Percentiles rank a stretch among this genome's conserved stretches.
phyloP scores from a whole-genome alignment of 352 stramenopile genomes.

The Blastocystis hominis region DNA sequence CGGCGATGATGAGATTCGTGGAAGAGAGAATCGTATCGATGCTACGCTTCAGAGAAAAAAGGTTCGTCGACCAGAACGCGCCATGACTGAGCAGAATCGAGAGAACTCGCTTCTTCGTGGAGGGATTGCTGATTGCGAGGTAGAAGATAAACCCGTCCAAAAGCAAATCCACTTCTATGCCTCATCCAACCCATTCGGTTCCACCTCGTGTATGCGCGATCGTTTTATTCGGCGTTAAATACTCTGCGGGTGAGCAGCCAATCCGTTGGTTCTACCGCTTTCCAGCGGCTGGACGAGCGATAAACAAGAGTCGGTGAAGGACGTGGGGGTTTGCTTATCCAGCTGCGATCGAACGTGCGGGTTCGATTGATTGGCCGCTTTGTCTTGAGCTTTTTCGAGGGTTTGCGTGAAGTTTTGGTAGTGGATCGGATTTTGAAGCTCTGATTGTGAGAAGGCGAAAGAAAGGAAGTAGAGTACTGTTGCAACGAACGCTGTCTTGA shows the following conservation, averaged over 20 bases:
- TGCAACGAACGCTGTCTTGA: not conserved
- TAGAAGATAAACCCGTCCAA: conserved; percentile 40
- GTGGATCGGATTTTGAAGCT: conserved; percentile 11
- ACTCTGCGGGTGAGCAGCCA: not conserved
- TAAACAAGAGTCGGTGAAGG: not conserved
- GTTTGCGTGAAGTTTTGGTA: conserved; percentile 34
- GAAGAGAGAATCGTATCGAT: not conserved
- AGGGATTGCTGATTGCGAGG: not conserved
- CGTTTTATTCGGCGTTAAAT: conserved; percentile 45
- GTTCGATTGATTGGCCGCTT: not conserved
- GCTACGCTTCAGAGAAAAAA: not conserved
- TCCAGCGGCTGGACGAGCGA: conserved; percentile 23
- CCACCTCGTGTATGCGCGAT: not conserved
- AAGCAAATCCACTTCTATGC: conserved; percentile 20
- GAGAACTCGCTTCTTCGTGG: not conserved
- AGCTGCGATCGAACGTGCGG: not conserved
- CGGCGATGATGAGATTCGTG: conserved; percentile 22
- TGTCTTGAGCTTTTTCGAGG: not conserved
- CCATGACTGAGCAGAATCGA: conserved; percentile 11
- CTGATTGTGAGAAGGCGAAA: not conserved
- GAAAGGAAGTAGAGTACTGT: not conserved
- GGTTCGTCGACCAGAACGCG: not conserved
- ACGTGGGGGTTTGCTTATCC: not conserved
- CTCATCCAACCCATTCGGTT: too few relatives aligned
- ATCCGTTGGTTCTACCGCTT: not conserved